Evolutionary conservation across 2,329 filamentous ascomycete species (phyloP).

Genomic region (Aspergillus amoenus): DNA sequence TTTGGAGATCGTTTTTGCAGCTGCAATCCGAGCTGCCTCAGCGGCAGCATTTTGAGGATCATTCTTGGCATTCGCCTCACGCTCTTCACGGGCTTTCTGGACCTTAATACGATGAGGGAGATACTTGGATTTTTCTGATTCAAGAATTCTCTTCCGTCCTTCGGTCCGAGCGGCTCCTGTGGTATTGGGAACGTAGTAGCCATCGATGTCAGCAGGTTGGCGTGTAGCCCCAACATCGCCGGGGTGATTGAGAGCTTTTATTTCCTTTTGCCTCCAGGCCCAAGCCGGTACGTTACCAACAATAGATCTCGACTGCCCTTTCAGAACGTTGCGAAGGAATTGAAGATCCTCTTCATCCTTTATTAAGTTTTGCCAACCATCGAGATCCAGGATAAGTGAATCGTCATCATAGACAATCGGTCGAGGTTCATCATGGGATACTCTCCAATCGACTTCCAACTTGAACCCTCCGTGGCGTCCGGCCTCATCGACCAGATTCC

Average conservation of each 20-base stretch:
- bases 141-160: slow-evolving; percentile 90
- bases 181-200: slow-evolving; percentile 79
- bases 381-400: slow-evolving; percentile 64
- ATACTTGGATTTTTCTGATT: slow-evolving; percentile 97
- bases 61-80: slow-evolving; percentile 69
- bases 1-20: slow-evolving; percentile 78
- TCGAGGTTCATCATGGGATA: slow-evolving; percentile 59
- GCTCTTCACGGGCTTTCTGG: slow-evolving; percentile 84
- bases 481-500: slow-evolving; percentile 27
- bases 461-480: slow-evolving; percentile 37
- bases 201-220: slow-evolving; percentile 56
- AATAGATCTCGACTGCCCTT: slow-evolving; percentile 46
- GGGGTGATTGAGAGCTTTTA: slow-evolving; percentile 66
- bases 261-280: slow-evolving; percentile 71
- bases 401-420: slow-evolving; percentile 67
- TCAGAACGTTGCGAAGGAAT: slow-evolving; percentile 55
- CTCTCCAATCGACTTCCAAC: slow-evolving; percentile 58
- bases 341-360: slow-evolving; percentile 68
- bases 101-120: slow-evolving; percentile 97
- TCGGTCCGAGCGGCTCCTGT: slow-evolving; percentile 89
- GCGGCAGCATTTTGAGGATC: slow-evolving; percentile 66
- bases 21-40: slow-evolving; percentile 70
- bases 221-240: slow-evolving; percentile 56
- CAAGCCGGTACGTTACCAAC: slow-evolving; percentile 62
- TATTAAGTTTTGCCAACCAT: slow-evolving; percentile 67